Evolutionary conservation across 2,329 filamentous ascomycete species (phyloP).

Genomic region (Sclerotinia nivalis): DNA sequence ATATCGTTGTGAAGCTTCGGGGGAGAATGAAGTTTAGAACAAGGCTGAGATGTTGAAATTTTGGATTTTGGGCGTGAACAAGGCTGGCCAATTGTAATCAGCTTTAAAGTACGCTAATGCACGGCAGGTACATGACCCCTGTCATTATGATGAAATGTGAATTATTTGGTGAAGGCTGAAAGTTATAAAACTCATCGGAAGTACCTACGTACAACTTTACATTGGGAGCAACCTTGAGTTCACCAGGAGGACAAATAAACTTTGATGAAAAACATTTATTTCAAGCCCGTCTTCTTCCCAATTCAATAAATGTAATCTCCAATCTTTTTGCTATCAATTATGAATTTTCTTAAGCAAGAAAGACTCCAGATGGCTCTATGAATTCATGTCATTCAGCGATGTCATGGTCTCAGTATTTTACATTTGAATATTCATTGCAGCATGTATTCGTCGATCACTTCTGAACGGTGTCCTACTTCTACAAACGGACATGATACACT

Average conservation of each 20-base stretch:
- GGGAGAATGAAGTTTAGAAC: slow-evolving; percentile 31
- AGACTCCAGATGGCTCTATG: too few relatives aligned
- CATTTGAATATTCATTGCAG: neutral
- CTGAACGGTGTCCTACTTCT: neutral
- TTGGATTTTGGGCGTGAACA: slow-evolving; percentile 24
- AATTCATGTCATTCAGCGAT: neutral
- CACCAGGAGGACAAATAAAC: neutral
- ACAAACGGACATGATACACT: neutral
- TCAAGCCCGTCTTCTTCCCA: neutral
- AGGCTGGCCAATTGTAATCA: slow-evolving; percentile 15
- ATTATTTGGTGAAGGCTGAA: neutral
- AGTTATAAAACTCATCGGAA: too few relatives aligned
- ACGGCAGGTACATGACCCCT: neutral
- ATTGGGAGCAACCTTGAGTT: neutral
- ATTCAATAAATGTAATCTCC: neutral
- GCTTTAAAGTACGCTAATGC: neutral
- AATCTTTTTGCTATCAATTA: neutral
- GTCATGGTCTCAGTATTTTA: neutral
- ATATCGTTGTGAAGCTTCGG: slow-evolving; percentile 29
- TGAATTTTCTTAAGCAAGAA: neutral
- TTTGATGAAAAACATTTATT: neutral
- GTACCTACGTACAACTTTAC: too few relatives aligned
- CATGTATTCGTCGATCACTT: neutral
- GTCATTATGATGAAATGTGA: neutral
- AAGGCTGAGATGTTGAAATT: slow-evolving; percentile 37